These are phyloP conservation scores for Myriosclerotinia scirpicola DNA, from an alignment of 2,329 filamentous ascomycete species.

Conservation along the genomic window DNA sequence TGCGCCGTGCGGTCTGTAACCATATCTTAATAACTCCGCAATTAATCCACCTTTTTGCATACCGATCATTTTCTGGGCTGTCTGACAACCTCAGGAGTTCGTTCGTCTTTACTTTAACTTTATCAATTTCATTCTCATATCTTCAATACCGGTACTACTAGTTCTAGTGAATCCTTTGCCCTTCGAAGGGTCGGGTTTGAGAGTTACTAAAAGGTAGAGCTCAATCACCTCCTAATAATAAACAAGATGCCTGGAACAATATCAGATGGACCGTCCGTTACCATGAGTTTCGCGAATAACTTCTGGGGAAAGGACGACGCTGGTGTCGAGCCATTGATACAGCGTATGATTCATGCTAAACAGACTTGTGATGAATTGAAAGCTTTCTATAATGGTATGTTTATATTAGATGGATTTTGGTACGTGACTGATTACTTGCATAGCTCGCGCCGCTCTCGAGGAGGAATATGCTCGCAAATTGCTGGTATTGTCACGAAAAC, in stretches of 20 bases:
- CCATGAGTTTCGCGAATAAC: slow-evolving; percentile 78
- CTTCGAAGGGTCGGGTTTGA: slow-evolving; percentile 11
- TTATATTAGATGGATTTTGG: slow-evolving; percentile 8
- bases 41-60: slow-evolving; percentile 23
- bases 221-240: slow-evolving; percentile 10
- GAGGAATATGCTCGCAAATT: slow-evolving; percentile 95
- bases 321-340: slow-evolving; percentile 84
- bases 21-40: slow-evolving; percentile 4
- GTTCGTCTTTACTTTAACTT: slow-evolving; percentile 1
- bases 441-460: slow-evolving; percentile 88
- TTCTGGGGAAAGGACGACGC: slow-evolving; percentile 99
- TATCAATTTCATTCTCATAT: slow-evolving; percentile 9
- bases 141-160: not conserved
- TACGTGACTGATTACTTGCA: slow-evolving; percentile 8
- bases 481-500: slow-evolving; percentile 79
- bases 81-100: slow-evolving; percentile 9
- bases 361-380: slow-evolving; percentile 91
- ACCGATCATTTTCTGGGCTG: slow-evolving; percentile 12
- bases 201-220: not conserved
- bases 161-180: slow-evolving; percentile 11
- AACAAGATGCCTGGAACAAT: slow-evolving; percentile 39
- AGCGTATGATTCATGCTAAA: slow-evolving; percentile 94
- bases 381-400: slow-evolving; percentile 78
- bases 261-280: slow-evolving; percentile 41
- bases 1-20: not conserved